These are phyloP conservation scores for Pleurotus pulmonarius DNA, from an alignment of 768 basidiomycete species.

Conservation along the genomic window DNA sequence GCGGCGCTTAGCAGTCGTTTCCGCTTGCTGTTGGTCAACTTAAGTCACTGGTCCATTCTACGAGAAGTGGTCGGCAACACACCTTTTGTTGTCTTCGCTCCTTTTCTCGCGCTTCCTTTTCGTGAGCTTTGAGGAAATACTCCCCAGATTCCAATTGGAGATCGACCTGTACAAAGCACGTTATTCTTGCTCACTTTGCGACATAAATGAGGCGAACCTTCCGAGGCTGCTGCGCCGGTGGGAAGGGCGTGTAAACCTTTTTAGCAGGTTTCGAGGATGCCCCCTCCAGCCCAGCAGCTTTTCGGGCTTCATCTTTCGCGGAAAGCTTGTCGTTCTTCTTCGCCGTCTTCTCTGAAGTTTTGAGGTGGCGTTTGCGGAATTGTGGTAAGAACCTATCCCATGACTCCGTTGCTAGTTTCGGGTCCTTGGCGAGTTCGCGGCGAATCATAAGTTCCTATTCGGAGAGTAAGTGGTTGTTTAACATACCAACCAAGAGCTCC, in stretches of 20 bases:
- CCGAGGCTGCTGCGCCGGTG: constrained; percentile 88
- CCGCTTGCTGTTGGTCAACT: constrained; percentile 61
- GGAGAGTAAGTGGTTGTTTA: neutral
- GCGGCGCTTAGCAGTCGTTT: constrained; percentile 62
- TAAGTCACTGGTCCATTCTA: neutral
- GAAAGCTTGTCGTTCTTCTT: constrained; percentile 78
- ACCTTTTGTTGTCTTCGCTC: constrained; percentile 77
- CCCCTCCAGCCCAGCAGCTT: constrained; percentile 61
- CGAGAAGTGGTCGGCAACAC: constrained; percentile 6
- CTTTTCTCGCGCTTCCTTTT: constrained; percentile 77
- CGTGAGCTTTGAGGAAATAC: constrained; percentile 91
- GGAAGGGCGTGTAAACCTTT: constrained; percentile 98
- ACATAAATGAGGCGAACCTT: constrained; percentile 52
- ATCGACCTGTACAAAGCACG: constrained; percentile 57
- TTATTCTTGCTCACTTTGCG: neutral
- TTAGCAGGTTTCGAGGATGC: constrained; percentile 57
- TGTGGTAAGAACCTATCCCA: constrained; percentile 98
- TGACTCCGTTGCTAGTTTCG: constrained; percentile 86
- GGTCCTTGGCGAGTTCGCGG: constrained; percentile 96
- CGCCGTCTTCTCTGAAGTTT: constrained; percentile 89
- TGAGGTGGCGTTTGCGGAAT: constrained; percentile 91
- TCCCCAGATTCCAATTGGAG: constrained; percentile 95
- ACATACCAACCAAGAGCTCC: constrained; percentile 2
- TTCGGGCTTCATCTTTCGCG: constrained; percentile 58
- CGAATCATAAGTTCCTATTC: constrained; percentile 95